phyloP scores from a whole-genome alignment of 345 rosid species.

The Hibiscus mutabilis region DNA sequence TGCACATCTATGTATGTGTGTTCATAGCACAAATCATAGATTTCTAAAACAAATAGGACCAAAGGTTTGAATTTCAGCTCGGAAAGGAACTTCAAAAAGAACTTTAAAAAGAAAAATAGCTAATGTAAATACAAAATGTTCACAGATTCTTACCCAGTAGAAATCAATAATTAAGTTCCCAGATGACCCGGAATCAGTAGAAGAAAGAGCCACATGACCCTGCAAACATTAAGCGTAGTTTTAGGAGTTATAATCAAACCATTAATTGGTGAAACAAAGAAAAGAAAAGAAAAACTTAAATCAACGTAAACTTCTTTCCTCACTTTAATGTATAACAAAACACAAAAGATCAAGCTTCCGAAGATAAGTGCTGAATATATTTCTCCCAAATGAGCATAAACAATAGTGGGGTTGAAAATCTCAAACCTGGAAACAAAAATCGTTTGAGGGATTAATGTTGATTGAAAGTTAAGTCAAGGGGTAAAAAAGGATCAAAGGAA shows the following conservation, averaged over 20 bases:
- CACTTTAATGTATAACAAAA: conserved; percentile 84
- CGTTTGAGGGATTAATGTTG: background rate
- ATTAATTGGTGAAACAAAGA: conserved; percentile 1
- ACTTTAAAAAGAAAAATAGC: background rate
- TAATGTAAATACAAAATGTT: conserved; percentile 8
- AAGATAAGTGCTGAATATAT: conserved; percentile 82
- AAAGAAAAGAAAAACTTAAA: background rate
- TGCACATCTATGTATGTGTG: background rate
- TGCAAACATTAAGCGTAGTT: conserved; percentile 21
- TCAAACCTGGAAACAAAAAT: conserved; percentile 67
- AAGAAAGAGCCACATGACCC: conserved; percentile 96
- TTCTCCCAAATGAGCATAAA: conserved; percentile 96
- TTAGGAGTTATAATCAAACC: conserved; percentile 18
- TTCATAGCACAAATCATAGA: background rate
- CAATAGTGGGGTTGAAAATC: conserved; percentile 76
- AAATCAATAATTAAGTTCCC: conserved; percentile 91
- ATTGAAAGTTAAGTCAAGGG: background rate
- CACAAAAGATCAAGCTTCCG: conserved; percentile 87
- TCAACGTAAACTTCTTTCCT: conserved; percentile 19
- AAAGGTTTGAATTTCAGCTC: background rate
- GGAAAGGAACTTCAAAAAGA: background rate
- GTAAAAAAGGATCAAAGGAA: background rate
- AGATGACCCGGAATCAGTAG: conserved; percentile 88
- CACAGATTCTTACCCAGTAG: conserved; percentile 75
- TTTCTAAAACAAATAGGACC: background rate